A percentile compares a stretch with the other conserved stretches of the same genome.
phyloP scores from a whole-genome alignment of 768 basidiomycete genomes.

The Gloeopeniophorella convolvens region DNA sequence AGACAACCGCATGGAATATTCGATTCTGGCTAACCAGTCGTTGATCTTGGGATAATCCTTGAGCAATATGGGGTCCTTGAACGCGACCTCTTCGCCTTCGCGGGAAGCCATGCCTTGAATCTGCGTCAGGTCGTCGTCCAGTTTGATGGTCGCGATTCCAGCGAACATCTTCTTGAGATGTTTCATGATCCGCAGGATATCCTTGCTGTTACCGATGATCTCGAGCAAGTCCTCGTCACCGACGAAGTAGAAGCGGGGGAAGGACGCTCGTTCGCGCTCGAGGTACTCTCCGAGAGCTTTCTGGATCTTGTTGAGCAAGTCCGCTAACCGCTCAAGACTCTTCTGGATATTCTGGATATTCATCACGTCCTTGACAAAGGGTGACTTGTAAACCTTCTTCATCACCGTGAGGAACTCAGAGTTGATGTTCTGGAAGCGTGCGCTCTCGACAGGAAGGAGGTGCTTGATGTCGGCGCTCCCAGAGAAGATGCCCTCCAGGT shows the following conservation, averaged over 20 bases:
- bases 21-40: slow-evolving; percentile 92
- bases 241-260: slow-evolving; percentile 99
- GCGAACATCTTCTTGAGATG: slow-evolving; percentile 99
- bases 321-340: slow-evolving; percentile 92
- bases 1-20: slow-evolving; percentile 88
- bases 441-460: slow-evolving; percentile 91
- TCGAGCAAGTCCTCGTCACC: slow-evolving; percentile 98
- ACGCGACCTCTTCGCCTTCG: slow-evolving; percentile 90
- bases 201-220: slow-evolving; percentile 99
- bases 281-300: slow-evolving; percentile 99
- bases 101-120: slow-evolving; percentile 93
- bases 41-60: slow-evolving; percentile 98
- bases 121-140: slow-evolving; percentile 82
- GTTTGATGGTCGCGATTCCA: slow-evolving; percentile 81
- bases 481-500: slow-evolving; percentile 99
- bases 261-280: slow-evolving; percentile 93
- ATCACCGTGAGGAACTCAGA: slow-evolving; percentile 96
- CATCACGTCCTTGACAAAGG: slow-evolving; percentile 94
- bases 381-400: slow-evolving; percentile 99
- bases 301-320: slow-evolving; percentile 95
- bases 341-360: slow-evolving; percentile 96
- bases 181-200: slow-evolving; percentile 96
- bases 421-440: slow-evolving; percentile 99
- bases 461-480: slow-evolving; percentile 99
- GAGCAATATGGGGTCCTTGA: slow-evolving; percentile 75